A percentile compares a stretch with the other conserved stretches of the same genome.
These are phyloP conservation scores for Umbelopsis isabellina DNA, from an alignment of 192 early-diverging fungal species.

Conservation along the genomic window DNA sequence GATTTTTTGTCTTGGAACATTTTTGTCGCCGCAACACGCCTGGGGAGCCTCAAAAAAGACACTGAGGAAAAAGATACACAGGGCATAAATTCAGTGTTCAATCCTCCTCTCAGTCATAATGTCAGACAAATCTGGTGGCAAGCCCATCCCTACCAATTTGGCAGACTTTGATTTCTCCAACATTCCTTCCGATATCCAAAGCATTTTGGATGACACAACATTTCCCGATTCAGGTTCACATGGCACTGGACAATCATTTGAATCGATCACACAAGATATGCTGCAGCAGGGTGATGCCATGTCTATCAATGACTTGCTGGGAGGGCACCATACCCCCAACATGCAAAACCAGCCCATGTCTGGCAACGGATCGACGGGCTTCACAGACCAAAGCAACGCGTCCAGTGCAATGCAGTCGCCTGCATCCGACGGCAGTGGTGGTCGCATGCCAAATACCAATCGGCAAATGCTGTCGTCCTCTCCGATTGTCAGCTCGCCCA, in stretches of 20 bases:
- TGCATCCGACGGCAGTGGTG: not conserved
- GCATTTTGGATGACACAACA: slow-evolving; percentile 20
- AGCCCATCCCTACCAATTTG: slow-evolving; percentile 3
- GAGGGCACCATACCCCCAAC: not conserved
- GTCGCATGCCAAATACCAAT: no score
- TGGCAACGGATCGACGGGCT: not conserved
- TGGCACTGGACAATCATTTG: not conserved
- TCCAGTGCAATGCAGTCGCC: not conserved
- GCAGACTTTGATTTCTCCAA: slow-evolving; percentile 18
- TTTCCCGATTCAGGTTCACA: slow-evolving; percentile 4
- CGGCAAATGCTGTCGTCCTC: no score
- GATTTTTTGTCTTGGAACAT: no score
- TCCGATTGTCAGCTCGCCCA: no score
- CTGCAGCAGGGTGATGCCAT: not conserved
- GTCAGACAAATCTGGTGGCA: slow-evolving; percentile 20
- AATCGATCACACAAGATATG: slow-evolving; percentile 9
- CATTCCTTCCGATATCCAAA: slow-evolving; percentile 18
- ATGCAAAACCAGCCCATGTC: not conserved
- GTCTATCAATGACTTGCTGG: slow-evolving; percentile 2
- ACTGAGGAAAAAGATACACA: no score
- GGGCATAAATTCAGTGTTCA: not conserved
- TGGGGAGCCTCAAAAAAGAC: no score
- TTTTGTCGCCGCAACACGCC: no score
- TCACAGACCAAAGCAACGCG: not conserved
- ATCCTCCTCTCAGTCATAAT: not conserved